These are phyloP conservation scores for Cyphellophora attinorum DNA, from an alignment of 2,329 filamentous ascomycete species.

Conservation along the genomic window DNA sequence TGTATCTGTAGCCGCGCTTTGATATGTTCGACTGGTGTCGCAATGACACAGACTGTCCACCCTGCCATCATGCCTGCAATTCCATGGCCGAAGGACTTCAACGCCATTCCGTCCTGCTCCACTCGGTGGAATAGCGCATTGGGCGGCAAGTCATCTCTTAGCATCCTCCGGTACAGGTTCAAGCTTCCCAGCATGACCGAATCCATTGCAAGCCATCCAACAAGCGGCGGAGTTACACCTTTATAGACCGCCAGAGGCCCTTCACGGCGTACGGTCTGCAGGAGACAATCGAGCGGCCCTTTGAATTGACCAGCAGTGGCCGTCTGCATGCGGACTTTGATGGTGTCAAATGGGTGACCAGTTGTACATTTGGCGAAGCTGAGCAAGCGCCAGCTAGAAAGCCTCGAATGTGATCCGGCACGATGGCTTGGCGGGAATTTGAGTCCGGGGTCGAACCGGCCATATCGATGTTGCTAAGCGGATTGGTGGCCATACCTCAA, in stretches of 20 bases:
- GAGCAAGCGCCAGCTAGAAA: conserved; percentile 96
- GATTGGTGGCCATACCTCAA: no score
- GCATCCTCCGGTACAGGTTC: conserved; percentile 75
- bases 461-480: no score
- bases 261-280: conserved; percentile 77
- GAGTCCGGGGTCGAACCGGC: no score
- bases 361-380: conserved; percentile 72
- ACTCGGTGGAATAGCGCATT: conserved; percentile 35
- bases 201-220: conserved; percentile 99
- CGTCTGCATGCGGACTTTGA: conserved; percentile 94
- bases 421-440: no score
- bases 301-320: conserved; percentile 66
- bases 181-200: conserved; percentile 82
- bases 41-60: conserved; percentile 82
- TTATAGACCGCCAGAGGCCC: conserved; percentile 84
- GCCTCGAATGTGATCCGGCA: conserved; percentile 34
- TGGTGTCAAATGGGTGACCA: conserved; percentile 68
- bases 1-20: conserved; percentile 92
- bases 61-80: conserved; percentile 82
- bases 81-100: conserved; percentile 74
- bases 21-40: conserved; percentile 87
- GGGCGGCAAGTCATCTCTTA: conserved; percentile 70
- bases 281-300: conserved; percentile 75
- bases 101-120: conserved; percentile 18
- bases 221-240: conserved; percentile 78